These are phyloP conservation scores for Candida tallmaniae DNA, from an alignment of 805 yeast species.

Conservation along the genomic window DNA sequence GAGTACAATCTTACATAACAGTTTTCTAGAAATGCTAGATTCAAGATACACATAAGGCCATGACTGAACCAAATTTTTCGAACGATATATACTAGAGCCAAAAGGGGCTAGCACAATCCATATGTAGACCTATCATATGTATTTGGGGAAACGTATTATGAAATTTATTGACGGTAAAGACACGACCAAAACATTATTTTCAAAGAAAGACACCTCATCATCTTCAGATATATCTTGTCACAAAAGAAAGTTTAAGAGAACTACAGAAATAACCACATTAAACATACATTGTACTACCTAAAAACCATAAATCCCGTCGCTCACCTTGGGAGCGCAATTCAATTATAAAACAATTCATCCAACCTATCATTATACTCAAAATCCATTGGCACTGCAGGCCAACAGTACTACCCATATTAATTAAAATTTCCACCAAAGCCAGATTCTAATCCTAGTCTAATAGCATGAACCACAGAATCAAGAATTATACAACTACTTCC, in stretches of 20 bases:
- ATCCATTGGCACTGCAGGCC: conserved; percentile 17
- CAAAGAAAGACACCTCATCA: no score
- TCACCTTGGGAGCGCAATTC: conserved; percentile 8
- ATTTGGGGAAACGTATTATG: no score
- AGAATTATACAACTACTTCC: conserved; percentile 30
- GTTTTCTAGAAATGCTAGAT: no score
- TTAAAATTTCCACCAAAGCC: neutral
- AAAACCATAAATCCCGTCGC: conserved; percentile 1
- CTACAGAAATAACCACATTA: neutral
- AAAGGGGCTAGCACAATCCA: no score
- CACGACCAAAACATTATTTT: no score
- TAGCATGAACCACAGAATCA: conserved; percentile 3
- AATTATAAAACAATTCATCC: conserved; percentile 6
- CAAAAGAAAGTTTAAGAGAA: neutral
- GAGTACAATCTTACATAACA: no score
- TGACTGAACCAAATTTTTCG: no score
- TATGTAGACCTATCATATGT: no score
- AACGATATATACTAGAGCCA: no score
- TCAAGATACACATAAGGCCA: no score
- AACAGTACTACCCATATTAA: neutral
- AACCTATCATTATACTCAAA: conserved; percentile 7
- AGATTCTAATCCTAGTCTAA: neutral
- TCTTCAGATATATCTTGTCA: no score
- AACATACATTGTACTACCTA: conserved; percentile 1
- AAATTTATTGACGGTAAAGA: no score